Percentiles rank a stretch among this genome's conserved stretches.
phyloP scores from a whole-genome alignment of 2,329 filamentous ascomycete species.

The Ascochyta koolunga region DNA sequence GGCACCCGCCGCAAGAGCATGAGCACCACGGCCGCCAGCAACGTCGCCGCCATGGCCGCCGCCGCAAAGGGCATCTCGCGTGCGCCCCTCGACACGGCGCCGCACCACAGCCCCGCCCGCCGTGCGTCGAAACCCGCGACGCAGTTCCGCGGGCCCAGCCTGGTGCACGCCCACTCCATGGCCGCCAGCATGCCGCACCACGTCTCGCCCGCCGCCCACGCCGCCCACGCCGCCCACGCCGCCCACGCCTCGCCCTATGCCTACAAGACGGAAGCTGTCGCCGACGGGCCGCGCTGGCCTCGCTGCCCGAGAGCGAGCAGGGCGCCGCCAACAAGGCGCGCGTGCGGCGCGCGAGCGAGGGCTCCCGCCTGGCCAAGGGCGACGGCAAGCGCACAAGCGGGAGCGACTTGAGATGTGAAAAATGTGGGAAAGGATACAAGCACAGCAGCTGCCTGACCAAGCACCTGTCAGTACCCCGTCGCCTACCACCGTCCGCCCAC shows the following conservation, averaged over 20 bases:
- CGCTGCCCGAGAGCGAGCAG: constrained; percentile 53
- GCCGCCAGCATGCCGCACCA: constrained; percentile 71
- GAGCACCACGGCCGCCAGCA: constrained; percentile 73
- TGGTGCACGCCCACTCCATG: constrained; percentile 56
- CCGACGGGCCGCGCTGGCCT: constrained; percentile 68
- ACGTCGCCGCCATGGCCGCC: constrained; percentile 76
- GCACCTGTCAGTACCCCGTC: constrained; percentile 92
- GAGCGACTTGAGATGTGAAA: constrained; percentile 91
- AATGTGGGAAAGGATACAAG: constrained; percentile 99
- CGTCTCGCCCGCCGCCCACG: constrained; percentile 4
- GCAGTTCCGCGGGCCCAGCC: constrained; percentile 53
- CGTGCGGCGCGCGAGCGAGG: constrained; percentile 77
- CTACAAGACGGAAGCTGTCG: constrained; percentile 63
- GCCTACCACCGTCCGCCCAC: constrained; percentile 48
- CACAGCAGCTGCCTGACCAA: constrained; percentile 99
- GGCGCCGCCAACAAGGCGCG: constrained; percentile 57
- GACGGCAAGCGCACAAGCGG: constrained; percentile 79
- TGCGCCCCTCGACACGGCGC: constrained; percentile 59
- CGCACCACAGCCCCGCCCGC: constrained; percentile 61
- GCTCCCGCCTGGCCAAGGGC: constrained; percentile 79
- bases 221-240: constrained; percentile 19
- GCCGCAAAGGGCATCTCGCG: constrained; percentile 69
- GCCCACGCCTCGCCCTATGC: constrained; percentile 37
- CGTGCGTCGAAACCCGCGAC: constrained; percentile 67
- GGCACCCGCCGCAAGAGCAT: constrained; percentile 94